Evolutionary conservation across 2,329 filamentous ascomycete species (phyloP).

Genomic region (Uncinocarpus reesii): DNA sequence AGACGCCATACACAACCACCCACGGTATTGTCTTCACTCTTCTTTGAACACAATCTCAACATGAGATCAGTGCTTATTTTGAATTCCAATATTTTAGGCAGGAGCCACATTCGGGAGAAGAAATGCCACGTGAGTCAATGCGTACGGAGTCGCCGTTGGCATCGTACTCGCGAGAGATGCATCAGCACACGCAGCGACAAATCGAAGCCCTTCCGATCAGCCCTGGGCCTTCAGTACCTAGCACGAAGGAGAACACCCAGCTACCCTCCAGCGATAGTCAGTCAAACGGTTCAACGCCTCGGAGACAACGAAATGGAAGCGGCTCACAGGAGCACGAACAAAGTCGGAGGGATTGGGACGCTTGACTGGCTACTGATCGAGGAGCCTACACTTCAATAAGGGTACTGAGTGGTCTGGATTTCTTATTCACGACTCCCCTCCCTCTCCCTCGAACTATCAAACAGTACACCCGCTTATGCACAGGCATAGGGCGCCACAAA

Average conservation of each 20-base stretch:
- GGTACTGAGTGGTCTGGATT: neutral
- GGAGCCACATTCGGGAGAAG: neutral
- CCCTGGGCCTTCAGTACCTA: neutral
- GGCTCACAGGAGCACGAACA: neutral
- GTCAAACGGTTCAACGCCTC: neutral
- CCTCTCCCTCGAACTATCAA: no score
- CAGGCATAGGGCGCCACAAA: no score
- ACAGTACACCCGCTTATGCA: no score
- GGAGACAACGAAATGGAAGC: neutral
- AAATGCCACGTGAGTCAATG: neutral
- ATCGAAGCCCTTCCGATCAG: slow-evolving; percentile 11
- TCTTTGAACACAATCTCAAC: no score
- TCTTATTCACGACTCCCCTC: no score
- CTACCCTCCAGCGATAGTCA: neutral
- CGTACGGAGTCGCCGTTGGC: neutral
- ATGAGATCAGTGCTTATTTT: slow-evolving; percentile 1
- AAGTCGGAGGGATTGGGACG: neutral
- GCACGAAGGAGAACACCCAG: neutral
- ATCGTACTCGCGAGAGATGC: slow-evolving; percentile 16
- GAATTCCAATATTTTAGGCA: neutral
- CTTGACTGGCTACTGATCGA: neutral
- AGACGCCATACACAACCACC: neutral
- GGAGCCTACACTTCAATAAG: neutral
- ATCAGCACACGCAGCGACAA: slow-evolving; percentile 16
- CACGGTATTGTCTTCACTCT: neutral